A percentile compares a stretch with the other conserved stretches of the same genome.
phyloP scores from a whole-genome alignment of 371 early-diverging fungal genomes.

The Nematocida major region DNA sequence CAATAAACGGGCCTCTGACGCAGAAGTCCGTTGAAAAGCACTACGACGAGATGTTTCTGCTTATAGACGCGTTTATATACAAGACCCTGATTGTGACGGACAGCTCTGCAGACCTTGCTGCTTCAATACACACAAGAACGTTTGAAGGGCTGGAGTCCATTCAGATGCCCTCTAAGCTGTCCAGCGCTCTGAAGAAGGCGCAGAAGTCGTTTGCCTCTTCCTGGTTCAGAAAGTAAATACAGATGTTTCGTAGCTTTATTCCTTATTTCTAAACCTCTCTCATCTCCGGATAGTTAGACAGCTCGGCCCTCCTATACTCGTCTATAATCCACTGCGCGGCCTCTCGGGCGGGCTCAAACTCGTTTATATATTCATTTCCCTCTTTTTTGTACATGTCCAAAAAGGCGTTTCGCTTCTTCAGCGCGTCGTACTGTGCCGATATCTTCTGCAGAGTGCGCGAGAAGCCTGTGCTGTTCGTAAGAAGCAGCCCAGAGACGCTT shows the following conservation, averaged over 20 bases:
- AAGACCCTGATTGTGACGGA: slow-evolving; percentile 58
- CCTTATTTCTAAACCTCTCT: background rate
- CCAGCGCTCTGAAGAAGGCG: slow-evolving; percentile 61
- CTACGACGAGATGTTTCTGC: slow-evolving; percentile 60
- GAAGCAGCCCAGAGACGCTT: slow-evolving; percentile 84
- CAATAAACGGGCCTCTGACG: slow-evolving; percentile 53
- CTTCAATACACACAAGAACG: slow-evolving; percentile 53
- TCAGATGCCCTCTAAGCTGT: slow-evolving; percentile 62
- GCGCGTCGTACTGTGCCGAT: slow-evolving; percentile 83
- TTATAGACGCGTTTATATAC: slow-evolving; percentile 61
- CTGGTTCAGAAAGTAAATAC: slow-evolving; percentile 48
- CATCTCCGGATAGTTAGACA: slow-evolving; percentile 14
- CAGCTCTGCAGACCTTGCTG: slow-evolving; percentile 49
- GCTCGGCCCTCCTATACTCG: slow-evolving; percentile 53
- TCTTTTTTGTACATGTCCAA: slow-evolving; percentile 81
- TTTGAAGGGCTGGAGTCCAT: slow-evolving; percentile 63
- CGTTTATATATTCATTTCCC: slow-evolving; percentile 41
- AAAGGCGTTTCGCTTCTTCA: slow-evolving; percentile 93
- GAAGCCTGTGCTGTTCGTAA: slow-evolving; percentile 92
- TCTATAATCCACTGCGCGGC: slow-evolving; percentile 54
- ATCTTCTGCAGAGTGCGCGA: slow-evolving; percentile 77
- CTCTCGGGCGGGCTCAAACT: slow-evolving; percentile 61
- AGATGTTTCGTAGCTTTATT: background rate
- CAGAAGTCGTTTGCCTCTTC: slow-evolving; percentile 42
- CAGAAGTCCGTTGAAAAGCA: slow-evolving; percentile 55